Percentiles rank a stretch among this genome's conserved stretches.
Conservation (phyloP, 2,329 filamentous ascomycete genomes). For the Pseudocercospora eumusae region DNA sequence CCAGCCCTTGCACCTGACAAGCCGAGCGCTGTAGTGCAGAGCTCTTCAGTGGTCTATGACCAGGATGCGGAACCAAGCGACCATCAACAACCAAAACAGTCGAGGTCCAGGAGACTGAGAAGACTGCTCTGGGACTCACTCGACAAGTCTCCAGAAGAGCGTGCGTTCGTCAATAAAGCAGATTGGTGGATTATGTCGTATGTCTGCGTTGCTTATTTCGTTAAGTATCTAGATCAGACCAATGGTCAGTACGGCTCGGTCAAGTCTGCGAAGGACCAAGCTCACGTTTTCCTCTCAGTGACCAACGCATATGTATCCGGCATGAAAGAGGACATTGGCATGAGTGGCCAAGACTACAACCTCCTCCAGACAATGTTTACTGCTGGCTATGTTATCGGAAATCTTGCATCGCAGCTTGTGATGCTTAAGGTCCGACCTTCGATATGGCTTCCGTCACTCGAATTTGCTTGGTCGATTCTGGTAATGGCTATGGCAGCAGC, state of each 20-base stretch:
- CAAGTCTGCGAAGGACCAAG: too few species aligned
- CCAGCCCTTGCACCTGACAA: background rate
- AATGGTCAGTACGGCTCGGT: slow-evolving; percentile 19
- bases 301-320: slow-evolving; percentile 46
- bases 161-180: slow-evolving; percentile 53
- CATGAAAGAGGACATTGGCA: slow-evolving; percentile 45
- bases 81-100: background rate
- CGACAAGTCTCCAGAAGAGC: slow-evolving; percentile 54
- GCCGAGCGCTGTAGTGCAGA: background rate
- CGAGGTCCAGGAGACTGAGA: background rate
- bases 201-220: slow-evolving; percentile 46
- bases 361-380: slow-evolving; percentile 25
- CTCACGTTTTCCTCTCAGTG: background rate
- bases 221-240: slow-evolving; percentile 49
- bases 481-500: slow-evolving; percentile 23
- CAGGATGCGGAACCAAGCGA: background rate
- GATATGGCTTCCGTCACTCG: slow-evolving; percentile 19
- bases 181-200: slow-evolving; percentile 40
- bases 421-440: slow-evolving; percentile 19
- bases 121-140: slow-evolving; percentile 51
- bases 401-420: slow-evolving; percentile 17
- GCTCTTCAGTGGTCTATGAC: background rate
- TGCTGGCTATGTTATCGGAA: slow-evolving; percentile 24
- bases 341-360: slow-evolving; percentile 45
- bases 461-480: slow-evolving; percentile 18